Base-by-base conservation (phyloP, 169 alveolate species). In the Cyclospora cayetanensis region DNA sequence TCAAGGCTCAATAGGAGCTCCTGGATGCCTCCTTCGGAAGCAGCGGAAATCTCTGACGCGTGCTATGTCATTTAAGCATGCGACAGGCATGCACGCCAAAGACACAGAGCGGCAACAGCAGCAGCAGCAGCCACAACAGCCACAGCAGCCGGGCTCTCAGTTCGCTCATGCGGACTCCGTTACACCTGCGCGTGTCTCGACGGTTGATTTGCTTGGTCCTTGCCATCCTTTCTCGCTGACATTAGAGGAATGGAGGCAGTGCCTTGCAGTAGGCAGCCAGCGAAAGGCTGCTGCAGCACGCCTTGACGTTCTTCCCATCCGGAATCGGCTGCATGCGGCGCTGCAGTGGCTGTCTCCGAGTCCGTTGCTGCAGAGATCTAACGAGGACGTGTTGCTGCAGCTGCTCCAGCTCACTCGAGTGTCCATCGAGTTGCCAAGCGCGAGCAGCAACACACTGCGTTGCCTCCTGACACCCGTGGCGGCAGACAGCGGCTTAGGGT, bases 401-500 rank as follows among this genome's bases (percentile, higher is more conserved):
- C 79, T 88, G 25, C 52, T 74, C 79, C 79, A 43, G 87, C 93
- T 88, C 39, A 63, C 93, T 4, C 77, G 93, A 1, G 68, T 88
- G 31, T 46, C 79, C 29, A 72, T 88, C 25, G 88, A 88, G 50
- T 50, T 88, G 53, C 93, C 93, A 25, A 72, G 89, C 39, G 41
- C 88, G 89, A 53, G 89, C 87, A 88, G 93, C 88, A 88, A 74
- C 93, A 88, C 50, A 25, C 68, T 88, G 66, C 82, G 34, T 39
- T 27, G 82, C 15, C 80, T 88, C 35, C 66, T 88, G 37, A 46
- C 83, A 3, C 93, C 93, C 35, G 43, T 77, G 0, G 37, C 76
- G 2, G 65, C 65, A 5, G 88, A 88, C 89, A 70, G 82, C 43
- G 52, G 72, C 43, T 37, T 65, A 50, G 88, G 86, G 35, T 68